These are phyloP conservation scores for Irpex lacteus DNA, from an alignment of 1,284 basidiomycete species.

Conservation along the genomic window DNA sequence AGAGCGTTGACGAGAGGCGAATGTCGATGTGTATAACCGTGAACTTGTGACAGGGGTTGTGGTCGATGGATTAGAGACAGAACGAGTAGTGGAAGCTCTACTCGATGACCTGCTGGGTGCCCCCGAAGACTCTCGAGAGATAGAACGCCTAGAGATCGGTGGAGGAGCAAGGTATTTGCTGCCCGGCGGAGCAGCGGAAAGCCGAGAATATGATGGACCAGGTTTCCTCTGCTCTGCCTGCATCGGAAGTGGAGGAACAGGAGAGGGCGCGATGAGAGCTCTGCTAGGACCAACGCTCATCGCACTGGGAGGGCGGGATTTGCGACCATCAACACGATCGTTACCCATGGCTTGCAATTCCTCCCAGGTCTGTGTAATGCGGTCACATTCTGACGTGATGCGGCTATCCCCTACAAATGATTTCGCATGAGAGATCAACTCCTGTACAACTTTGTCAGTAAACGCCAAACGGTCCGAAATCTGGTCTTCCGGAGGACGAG, in stretches of 20 bases:
- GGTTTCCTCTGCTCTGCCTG: conserved; percentile 17
- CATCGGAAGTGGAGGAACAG: conserved; percentile 16
- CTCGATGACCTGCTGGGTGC: conserved; percentile 42
- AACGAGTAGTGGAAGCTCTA: conserved; percentile 47
- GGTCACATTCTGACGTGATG: conserved; percentile 52
- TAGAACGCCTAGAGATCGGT: conserved; percentile 41
- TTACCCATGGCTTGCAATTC: conserved; percentile 78
- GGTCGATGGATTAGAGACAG: conserved; percentile 49
- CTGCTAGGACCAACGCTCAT: conserved; percentile 54
- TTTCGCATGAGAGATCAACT: conserved; percentile 40
- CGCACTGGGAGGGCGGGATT: conserved; percentile 63
- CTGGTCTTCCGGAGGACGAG: conserved; percentile 59
- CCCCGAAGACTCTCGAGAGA: conserved; percentile 42
- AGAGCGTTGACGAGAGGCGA: conserved; percentile 78
- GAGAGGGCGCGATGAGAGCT: conserved; percentile 36
- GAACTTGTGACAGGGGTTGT: conserved; percentile 15
- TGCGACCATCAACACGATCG: conserved; percentile 58
- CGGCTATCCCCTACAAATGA: conserved; percentile 53
- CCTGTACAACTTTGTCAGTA: conserved; percentile 48
- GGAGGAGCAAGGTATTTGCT: conserved; percentile 44
- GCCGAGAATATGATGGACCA: conserved; percentile 42
- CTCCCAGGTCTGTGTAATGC: conserved; percentile 72
- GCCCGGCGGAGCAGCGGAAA: conserved; percentile 43
- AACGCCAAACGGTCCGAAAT: conserved; percentile 59
- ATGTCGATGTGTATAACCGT: conserved; percentile 60